These are phyloP conservation scores for Erodium trifolium DNA, from an alignment of 441 rosid genomes.

Conservation along the genomic window DNA sequence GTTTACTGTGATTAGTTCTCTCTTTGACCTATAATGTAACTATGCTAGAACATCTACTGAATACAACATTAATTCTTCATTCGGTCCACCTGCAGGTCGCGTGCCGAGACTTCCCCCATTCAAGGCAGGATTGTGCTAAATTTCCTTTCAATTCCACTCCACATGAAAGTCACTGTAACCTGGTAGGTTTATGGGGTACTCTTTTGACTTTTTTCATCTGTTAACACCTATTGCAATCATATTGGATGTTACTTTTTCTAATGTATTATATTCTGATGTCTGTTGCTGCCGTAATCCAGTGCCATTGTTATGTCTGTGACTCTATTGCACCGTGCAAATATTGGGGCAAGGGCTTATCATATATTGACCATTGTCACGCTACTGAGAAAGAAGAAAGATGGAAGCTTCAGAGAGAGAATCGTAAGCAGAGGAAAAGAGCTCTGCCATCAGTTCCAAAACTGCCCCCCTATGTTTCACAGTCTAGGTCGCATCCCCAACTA, in stretches of 20 bases:
- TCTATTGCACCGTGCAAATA: slow-evolving; percentile 55
- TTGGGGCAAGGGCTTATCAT: slow-evolving; percentile 48
- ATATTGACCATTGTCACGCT: slow-evolving; percentile 71
- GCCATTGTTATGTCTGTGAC: slow-evolving; percentile 90
- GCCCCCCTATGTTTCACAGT: slow-evolving; percentile 11
- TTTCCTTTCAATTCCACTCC: slow-evolving; percentile 51
- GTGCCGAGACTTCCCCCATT: slow-evolving; percentile 85
- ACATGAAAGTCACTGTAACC: slow-evolving; percentile 51
- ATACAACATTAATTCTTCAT: not conserved
- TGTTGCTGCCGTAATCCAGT: slow-evolving; percentile 36
- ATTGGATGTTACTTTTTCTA: not conserved
- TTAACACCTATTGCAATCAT: not conserved
- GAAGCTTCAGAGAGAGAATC: slow-evolving; percentile 37
- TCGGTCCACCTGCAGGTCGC: slow-evolving; percentile 54
- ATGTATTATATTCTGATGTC: slow-evolving; percentile 7
- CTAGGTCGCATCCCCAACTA: slow-evolving; percentile 13
- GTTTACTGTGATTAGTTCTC: not conserved
- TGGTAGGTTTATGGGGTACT: slow-evolving; percentile 33
- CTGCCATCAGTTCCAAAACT: slow-evolving; percentile 21
- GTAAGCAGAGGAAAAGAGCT: slow-evolving; percentile 28
- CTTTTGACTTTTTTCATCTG: not conserved
- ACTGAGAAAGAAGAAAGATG: slow-evolving; percentile 57
- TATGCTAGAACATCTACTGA: not conserved
- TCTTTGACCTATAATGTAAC: not conserved
- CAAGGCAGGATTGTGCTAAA: slow-evolving; percentile 67